Base-by-base conservation (phyloP, 2,329 filamentous ascomycete species). In the Rhytidhysteron rufulum region DNA sequence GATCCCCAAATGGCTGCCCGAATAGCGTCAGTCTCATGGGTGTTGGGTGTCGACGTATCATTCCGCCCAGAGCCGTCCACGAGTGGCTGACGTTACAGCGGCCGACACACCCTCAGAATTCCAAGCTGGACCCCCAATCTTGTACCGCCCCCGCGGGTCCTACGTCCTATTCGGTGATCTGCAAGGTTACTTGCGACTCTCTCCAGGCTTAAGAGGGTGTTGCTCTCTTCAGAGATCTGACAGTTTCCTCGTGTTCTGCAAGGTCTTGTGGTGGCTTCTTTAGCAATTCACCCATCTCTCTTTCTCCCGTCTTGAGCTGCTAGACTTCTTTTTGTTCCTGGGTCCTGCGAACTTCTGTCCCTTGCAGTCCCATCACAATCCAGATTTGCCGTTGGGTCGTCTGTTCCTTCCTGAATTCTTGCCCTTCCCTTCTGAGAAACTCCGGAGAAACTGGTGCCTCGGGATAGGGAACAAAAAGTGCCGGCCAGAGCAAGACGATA, bases 1-100 rank as follows among this genome's bases (percentile, higher is more conserved):
- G 43, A 34, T 40, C 34, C 41, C 44, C 42, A 33, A 42, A 53
- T 53, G 51, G 47, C 44, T 54, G 48, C 37, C 37, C 41, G 43
- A 36, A 43, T 50, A 44, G 51, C 48, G 45, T 46, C 40, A 37
- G 49, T 41, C 46, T 48, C 42, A 51, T 44, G 50, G 51, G n/a
- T n/a, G n/a, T 58, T 53, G 49, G 53, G 52, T 55, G 35, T 32
- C 51, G 41, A 56, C 37, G 54, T 57, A 52, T 49, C 54, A 62
- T 60, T 57, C 49, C 44, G 44, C 16, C 48, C 44, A 48, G 49
- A 52, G 52, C 52, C 52, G 54, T 50, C 52, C 46, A 48, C 48
- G 38, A 50, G 48, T 55, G 43, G 50, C 47, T 56, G 50, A 58
- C 47, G 58, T 63, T 63, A 55, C 60, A 63, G 47, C 49, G 50